phyloP scores from a whole-genome alignment of 2,329 filamentous ascomycete species.

The Verticillium dahliae region DNA sequence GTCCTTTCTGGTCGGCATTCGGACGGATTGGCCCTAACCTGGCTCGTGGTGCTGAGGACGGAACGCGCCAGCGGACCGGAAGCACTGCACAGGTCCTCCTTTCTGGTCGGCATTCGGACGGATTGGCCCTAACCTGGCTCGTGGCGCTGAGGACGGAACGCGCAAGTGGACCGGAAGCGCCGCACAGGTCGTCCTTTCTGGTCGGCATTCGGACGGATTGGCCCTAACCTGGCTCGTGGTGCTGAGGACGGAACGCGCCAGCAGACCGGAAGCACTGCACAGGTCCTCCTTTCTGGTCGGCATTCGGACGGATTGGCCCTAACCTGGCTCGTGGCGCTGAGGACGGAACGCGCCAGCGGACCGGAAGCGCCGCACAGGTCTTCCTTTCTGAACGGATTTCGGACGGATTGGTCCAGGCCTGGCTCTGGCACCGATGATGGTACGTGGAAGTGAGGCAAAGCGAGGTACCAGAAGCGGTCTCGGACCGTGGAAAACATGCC shows the following conservation, averaged over 20 bases:
- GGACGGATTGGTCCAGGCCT: not conserved
- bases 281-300: not conserved
- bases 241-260: not conserved
- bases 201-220: not conserved
- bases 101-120: not conserved
- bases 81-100: not conserved
- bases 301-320: not conserved
- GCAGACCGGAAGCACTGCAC: not conserved
- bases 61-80: not conserved
- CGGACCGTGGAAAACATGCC: not conserved
- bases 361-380: not conserved
- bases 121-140: not conserved
- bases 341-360: not conserved
- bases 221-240: not conserved
- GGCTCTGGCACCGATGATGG: not conserved
- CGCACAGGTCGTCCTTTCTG: not conserved
- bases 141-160: not conserved
- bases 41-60: not conserved
- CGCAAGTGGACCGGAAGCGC: not conserved
- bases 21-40: not conserved
- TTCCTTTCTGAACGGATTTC: too few relatives aligned
- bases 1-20: too few relatives aligned
- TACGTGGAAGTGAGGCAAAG: not conserved
- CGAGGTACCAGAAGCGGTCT: not conserved
- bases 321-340: not conserved